phyloP scores from a whole-genome alignment of 2,329 filamentous ascomycete species.

The Pseudogymnoascus sp. region DNA sequence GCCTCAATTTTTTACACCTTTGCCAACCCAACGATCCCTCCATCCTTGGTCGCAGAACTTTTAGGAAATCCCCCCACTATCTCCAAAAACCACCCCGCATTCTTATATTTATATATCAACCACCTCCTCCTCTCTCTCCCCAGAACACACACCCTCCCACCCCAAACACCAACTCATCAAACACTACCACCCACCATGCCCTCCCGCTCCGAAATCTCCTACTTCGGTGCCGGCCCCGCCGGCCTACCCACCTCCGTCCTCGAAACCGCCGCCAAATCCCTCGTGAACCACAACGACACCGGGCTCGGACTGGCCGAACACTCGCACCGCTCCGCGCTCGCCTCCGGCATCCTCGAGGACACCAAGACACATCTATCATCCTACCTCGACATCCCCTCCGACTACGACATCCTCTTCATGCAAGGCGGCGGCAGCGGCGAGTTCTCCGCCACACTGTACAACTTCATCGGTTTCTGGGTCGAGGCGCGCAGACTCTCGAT shows the following conservation, averaged over 20 bases:
- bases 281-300: slow-evolving; percentile 72
- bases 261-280: slow-evolving; percentile 63
- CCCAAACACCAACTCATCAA: background rate
- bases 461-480: slow-evolving; percentile 77
- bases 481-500: slow-evolving; percentile 55
- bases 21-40: background rate
- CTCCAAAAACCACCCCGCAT: background rate
- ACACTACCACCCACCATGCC: slow-evolving; percentile 46
- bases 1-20: background rate
- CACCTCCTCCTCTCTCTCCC: background rate
- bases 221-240: slow-evolving; percentile 90
- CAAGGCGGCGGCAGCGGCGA: slow-evolving; percentile 78
- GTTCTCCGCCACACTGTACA: slow-evolving; percentile 78
- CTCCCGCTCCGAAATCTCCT: slow-evolving; percentile 63
- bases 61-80: background rate
- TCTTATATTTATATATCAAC: background rate
- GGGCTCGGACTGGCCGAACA: slow-evolving; percentile 85
- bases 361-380: slow-evolving; percentile 64
- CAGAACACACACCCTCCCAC: background rate
- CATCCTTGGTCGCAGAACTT: background rate
- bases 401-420: slow-evolving; percentile 85
- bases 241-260: slow-evolving; percentile 73
- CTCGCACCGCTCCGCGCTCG: slow-evolving; percentile 75
- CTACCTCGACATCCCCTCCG: slow-evolving; percentile 73
- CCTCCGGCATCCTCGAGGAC: slow-evolving; percentile 68